A percentile compares a stretch with the other conserved stretches of the same genome.
phyloP scores from a whole-genome alignment of 2,329 filamentous ascomycete species.

The Huntiella bhutanensis region DNA sequence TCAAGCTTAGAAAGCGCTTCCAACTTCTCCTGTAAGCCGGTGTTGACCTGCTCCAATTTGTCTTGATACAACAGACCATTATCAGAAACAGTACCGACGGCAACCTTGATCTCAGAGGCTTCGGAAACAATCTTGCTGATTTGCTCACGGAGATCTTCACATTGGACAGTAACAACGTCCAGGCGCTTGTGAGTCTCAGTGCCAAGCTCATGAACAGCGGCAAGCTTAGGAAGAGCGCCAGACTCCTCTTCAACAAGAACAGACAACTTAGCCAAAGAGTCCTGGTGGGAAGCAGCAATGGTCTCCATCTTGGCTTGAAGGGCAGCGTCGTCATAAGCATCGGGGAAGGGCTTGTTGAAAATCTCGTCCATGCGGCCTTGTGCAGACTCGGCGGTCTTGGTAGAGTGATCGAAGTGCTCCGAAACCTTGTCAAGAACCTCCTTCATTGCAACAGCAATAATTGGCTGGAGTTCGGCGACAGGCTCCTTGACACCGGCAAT shows the following conservation, averaged over 20 bases:
- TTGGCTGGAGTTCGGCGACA: conserved; percentile 66
- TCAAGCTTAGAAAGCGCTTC: conserved; percentile 8
- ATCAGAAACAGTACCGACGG: conserved; percentile 5
- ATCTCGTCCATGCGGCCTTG: conserved; percentile 40
- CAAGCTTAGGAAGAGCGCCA: conserved; percentile 6
- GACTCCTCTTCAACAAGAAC: conserved; percentile 7
- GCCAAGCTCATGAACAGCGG: conserved; percentile 2
- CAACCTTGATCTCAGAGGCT: conserved; percentile 8
- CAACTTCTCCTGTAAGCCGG: conserved; percentile 6
- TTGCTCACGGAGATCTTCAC: conserved; percentile 9
- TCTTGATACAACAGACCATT: conserved; percentile 10
- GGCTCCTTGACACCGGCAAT: conserved; percentile 58
- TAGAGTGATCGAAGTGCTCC: conserved; percentile 77
- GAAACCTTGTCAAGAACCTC: conserved; percentile 69
- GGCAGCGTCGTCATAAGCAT: conserved; percentile 39
- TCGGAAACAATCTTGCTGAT: conserved; percentile 5
- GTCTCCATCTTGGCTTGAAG: conserved; percentile 14
- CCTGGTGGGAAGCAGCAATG: conserved; percentile 9
- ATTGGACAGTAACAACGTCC: conserved; percentile 8
- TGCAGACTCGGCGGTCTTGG: conserved; percentile 38
- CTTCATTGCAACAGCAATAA: conserved; percentile 69
- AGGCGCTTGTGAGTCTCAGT: conserved; percentile 10
- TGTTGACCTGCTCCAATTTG: conserved; percentile 8
- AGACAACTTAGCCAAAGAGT: conserved; percentile 7
- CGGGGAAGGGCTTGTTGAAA: conserved; percentile 35